Percentiles rank a stretch among this genome's conserved stretches.
phyloP scores from a whole-genome alignment of 306 rosid genomes.

The Delonix regia region DNA sequence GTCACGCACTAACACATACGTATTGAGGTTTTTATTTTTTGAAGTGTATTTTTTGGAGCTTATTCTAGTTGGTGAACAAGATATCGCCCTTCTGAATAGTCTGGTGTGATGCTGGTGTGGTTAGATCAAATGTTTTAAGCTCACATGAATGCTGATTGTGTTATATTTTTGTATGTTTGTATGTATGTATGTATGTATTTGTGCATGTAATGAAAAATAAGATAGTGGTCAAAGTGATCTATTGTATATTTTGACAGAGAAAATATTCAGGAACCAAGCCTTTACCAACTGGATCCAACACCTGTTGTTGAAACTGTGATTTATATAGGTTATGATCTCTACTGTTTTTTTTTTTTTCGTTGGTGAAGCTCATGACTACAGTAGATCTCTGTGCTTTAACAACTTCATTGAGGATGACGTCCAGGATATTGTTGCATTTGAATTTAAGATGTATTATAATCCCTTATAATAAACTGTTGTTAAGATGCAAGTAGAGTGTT shows the following conservation, averaged over 20 bases:
- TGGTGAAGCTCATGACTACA: conserved; percentile 7
- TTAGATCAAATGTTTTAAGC: not conserved
- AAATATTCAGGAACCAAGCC: conserved; percentile 22
- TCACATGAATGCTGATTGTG: conserved; percentile 21
- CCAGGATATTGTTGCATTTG: not conserved
- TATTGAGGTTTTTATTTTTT: not conserved
- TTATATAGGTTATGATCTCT: conserved; percentile 30
- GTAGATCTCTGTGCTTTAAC: not conserved
- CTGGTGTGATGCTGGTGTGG: not conserved
- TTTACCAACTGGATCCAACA: conserved; percentile 32
- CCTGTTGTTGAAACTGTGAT: conserved; percentile 17
- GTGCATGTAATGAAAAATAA: conserved; percentile 10
- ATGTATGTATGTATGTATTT: not conserved
- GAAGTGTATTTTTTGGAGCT: not conserved
- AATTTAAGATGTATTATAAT: conserved; percentile 21
- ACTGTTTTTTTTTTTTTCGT: conserved; percentile 30
- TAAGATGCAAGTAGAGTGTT: conserved; percentile 4
- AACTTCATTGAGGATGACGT: not conserved
- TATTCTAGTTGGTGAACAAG: not conserved
- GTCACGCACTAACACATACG: not conserved
- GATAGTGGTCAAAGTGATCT: conserved; percentile 6
- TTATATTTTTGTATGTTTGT: not conserved
- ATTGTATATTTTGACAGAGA: conserved; percentile 18
- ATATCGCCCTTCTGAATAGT: not conserved
- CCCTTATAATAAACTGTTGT: conserved; percentile 24